Percentiles rank a stretch among this genome's conserved stretches.
These are phyloP conservation scores for Chiua virens DNA, from an alignment of 768 basidiomycete species.

Conservation along the genomic window DNA sequence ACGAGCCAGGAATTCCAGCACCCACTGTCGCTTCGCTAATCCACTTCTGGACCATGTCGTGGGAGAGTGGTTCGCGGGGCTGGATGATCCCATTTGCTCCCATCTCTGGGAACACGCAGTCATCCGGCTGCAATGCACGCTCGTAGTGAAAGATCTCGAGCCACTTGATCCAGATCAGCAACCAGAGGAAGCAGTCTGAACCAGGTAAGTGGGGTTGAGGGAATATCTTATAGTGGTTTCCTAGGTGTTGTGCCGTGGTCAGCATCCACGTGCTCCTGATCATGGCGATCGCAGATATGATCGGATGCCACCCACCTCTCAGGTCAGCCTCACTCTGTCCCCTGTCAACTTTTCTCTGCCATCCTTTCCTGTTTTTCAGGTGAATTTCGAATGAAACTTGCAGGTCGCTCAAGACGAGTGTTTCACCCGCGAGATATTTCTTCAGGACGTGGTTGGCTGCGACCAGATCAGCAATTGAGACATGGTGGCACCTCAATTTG, in stretches of 20 bases:
- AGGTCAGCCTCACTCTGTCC: slow-evolving; percentile 12
- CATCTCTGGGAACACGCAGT: slow-evolving; percentile 35
- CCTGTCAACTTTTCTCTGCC: slow-evolving; percentile 20
- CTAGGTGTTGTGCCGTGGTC: too few relatives aligned
- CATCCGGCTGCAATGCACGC: slow-evolving; percentile 18
- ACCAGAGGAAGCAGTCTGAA: slow-evolving; percentile 30
- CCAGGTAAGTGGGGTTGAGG: slow-evolving; percentile 29
- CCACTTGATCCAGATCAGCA: slow-evolving; percentile 23
- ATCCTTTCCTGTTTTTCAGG: slow-evolving; percentile 23
- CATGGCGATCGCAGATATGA: neutral
- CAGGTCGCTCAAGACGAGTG: slow-evolving; percentile 6
- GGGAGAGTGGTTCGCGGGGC: slow-evolving; percentile 22
- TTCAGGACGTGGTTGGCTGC: neutral
- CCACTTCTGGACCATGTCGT: slow-evolving; percentile 30
- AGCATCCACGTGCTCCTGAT: too few relatives aligned
- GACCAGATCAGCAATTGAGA: slow-evolving; percentile 1
- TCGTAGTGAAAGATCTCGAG: neutral
- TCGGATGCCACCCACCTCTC: slow-evolving; percentile 19
- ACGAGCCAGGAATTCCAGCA: slow-evolving; percentile 7
- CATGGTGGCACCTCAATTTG: slow-evolving; percentile 21
- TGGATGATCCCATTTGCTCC: slow-evolving; percentile 7
- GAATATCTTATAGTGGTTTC: slow-evolving; percentile 38
- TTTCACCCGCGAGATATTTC: slow-evolving; percentile 1
- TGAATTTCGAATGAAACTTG: slow-evolving; percentile 19
- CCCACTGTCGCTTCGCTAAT: slow-evolving; percentile 25